These are phyloP conservation scores for Fragaria ananassa DNA, from an alignment of 306 rosid genomes.

Conservation along the genomic window DNA sequence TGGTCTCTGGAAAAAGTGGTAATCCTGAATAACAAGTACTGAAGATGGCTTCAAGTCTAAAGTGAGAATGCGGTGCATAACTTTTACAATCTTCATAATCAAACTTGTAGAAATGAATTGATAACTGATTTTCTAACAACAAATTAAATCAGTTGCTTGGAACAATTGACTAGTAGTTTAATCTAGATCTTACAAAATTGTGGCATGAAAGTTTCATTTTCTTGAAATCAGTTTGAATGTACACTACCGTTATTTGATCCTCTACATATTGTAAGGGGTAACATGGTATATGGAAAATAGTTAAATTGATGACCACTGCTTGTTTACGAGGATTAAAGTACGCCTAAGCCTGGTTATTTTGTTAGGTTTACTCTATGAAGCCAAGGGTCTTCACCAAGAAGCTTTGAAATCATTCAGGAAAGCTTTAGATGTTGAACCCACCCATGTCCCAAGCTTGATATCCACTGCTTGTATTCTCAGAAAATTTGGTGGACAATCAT, in stretches of 20 bases:
- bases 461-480: slow-evolving; percentile 67
- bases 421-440: slow-evolving; percentile 72
- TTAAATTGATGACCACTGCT: not conserved
- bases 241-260: not conserved
- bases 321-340: not conserved
- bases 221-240: slow-evolving; percentile 1
- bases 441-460: slow-evolving; percentile 77
- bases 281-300: not conserved
- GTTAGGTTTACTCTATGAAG: slow-evolving; percentile 66
- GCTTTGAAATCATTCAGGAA: slow-evolving; percentile 65
- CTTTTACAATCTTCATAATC: not conserved
- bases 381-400: slow-evolving; percentile 67
- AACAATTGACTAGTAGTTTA: not conserved
- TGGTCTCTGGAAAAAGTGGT: not conserved
- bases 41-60: not conserved
- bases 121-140: not conserved
- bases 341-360: slow-evolving; percentile 9
- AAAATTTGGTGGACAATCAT: slow-evolving; percentile 65
- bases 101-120: not conserved
- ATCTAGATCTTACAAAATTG: not conserved
- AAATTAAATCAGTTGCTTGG: not conserved
- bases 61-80: not conserved
- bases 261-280: not conserved
- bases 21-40: not conserved
- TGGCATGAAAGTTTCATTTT: not conserved